These are phyloP conservation scores for Drechslerella stenobrocha DNA, from an alignment of 2,329 filamentous ascomycete species.

Conservation along the genomic window DNA sequence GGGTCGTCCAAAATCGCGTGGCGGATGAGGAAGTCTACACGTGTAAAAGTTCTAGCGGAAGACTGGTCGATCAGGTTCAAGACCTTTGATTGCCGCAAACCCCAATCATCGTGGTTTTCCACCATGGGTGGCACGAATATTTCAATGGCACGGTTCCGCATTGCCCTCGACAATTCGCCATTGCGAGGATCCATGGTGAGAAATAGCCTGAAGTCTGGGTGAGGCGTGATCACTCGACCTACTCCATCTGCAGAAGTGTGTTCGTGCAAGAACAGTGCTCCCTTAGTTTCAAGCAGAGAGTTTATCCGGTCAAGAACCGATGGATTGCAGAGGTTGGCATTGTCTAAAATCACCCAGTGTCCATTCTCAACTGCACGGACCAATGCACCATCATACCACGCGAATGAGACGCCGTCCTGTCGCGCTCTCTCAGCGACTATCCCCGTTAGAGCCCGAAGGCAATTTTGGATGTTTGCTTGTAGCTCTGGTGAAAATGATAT, in stretches of 20 bases:
- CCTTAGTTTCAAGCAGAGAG: slow-evolving; percentile 87
- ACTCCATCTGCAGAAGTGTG: slow-evolving; percentile 81
- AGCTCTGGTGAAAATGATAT: neutral
- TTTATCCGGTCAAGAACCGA: slow-evolving; percentile 94
- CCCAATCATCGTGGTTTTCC: slow-evolving; percentile 30
- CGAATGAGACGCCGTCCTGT: slow-evolving; percentile 68
- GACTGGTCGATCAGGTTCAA: slow-evolving; percentile 39
- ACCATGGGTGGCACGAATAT: slow-evolving; percentile 62
- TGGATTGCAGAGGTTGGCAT: slow-evolving; percentile 93
- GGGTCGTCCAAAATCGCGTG: slow-evolving; percentile 8
- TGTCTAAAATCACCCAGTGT: slow-evolving; percentile 91
- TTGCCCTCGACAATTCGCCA: slow-evolving; percentile 90
- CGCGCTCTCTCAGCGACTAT: slow-evolving; percentile 17
- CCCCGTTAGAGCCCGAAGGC: slow-evolving; percentile 5
- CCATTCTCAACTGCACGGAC: slow-evolving; percentile 83
- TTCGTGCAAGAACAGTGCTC: slow-evolving; percentile 87
- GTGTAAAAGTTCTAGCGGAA: slow-evolving; percentile 15
- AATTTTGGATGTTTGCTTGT: slow-evolving; percentile 1
- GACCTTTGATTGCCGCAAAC: slow-evolving; percentile 13
- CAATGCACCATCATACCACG: slow-evolving; percentile 93
- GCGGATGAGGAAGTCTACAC: slow-evolving; percentile 23
- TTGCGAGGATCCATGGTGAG: slow-evolving; percentile 89
- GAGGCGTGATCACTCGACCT: slow-evolving; percentile 76
- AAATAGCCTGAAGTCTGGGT: slow-evolving; percentile 87
- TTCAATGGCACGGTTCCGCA: slow-evolving; percentile 93